These are phyloP conservation scores for Cicer cuneatum DNA, from an alignment of 306 rosid species.

Conservation along the genomic window DNA sequence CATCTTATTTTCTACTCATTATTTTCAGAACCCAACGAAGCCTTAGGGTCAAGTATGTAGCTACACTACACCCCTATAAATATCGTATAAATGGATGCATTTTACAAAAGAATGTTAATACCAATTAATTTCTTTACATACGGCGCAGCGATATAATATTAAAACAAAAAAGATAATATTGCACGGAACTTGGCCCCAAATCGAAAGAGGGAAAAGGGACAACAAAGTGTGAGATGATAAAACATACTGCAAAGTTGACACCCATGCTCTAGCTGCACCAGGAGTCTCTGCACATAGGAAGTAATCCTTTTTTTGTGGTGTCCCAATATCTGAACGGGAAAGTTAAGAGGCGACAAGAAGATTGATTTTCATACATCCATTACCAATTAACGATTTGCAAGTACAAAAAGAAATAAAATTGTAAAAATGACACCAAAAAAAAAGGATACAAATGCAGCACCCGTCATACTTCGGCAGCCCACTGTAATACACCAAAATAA, in stretches of 20 bases:
- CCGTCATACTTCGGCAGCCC: slow-evolving; percentile 93
- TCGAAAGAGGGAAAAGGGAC: slow-evolving; percentile 2
- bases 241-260: slow-evolving; percentile 92
- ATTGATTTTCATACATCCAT: slow-evolving; percentile 8
- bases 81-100: slow-evolving; percentile 21
- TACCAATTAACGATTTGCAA: slow-evolving; percentile 1
- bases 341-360: slow-evolving; percentile 54
- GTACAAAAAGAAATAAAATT: slow-evolving; percentile 11
- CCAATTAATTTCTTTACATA: not conserved
- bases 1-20: not conserved
- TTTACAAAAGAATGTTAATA: not conserved
- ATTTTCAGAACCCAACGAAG: not conserved
- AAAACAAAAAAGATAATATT: not conserved
- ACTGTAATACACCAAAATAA: slow-evolving; percentile 52
- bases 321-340: slow-evolving; percentile 73
- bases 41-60: not conserved
- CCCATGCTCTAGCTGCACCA: slow-evolving; percentile 99
- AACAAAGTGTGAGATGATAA: not conserved
- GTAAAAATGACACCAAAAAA: not conserved
- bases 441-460: slow-evolving; percentile 97
- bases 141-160: slow-evolving; percentile 1
- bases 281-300: slow-evolving; percentile 99
- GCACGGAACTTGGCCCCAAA: slow-evolving; percentile 9
- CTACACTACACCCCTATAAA: slow-evolving; percentile 14
- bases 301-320: slow-evolving; percentile 96